Percentiles rank a stretch among this genome's conserved stretches.
Conservation (phyloP, 1,139 yeast genomes). For the Trichomonascaceae sp. region DNA sequence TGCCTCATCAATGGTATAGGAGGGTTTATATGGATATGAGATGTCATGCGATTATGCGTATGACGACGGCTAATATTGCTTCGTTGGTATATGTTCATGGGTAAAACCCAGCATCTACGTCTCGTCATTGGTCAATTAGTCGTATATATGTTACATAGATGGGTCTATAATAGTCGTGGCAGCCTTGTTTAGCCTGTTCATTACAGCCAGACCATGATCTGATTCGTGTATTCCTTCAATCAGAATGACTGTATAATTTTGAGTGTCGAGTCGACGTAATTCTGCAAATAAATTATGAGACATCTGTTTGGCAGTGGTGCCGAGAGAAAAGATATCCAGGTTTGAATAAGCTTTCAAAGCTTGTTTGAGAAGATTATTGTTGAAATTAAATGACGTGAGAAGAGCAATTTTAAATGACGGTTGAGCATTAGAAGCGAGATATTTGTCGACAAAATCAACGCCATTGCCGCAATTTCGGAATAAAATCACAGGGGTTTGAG, state of each 20-base stretch:
- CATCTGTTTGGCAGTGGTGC: slow-evolving; percentile 54
- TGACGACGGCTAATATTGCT: too few species aligned
- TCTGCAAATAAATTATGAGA: slow-evolving; percentile 67
- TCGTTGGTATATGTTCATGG: too few species aligned
- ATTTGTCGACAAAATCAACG: slow-evolving; percentile 25
- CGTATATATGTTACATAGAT: background rate
- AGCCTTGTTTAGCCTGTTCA: slow-evolving; percentile 87
- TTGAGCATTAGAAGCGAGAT: slow-evolving; percentile 11
- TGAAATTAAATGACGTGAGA: slow-evolving; percentile 33
- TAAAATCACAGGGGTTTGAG: slow-evolving; percentile 75
- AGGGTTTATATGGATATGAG: too few species aligned
- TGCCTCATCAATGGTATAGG: slow-evolving; percentile 1
- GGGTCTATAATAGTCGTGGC: slow-evolving; percentile 43
- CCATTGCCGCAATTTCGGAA: slow-evolving; percentile 52
- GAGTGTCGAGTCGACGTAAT: slow-evolving; percentile 62
- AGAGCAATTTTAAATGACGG: slow-evolving; percentile 41
- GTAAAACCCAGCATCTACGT: too few species aligned
- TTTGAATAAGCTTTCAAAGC: slow-evolving; percentile 16
- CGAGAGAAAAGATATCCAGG: slow-evolving; percentile 45
- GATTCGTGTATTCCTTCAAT: slow-evolving; percentile 68
- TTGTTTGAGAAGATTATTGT: slow-evolving; percentile 11
- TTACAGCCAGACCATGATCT: slow-evolving; percentile 84
- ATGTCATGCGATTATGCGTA: too few species aligned
- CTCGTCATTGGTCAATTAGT: background rate
- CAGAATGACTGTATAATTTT: slow-evolving; percentile 54